Evolutionary conservation across 1,284 basidiomycete genomes (phyloP), one percentile per base, ranked within the genome.

Genomic region (Trametes hirsuta): DNA sequence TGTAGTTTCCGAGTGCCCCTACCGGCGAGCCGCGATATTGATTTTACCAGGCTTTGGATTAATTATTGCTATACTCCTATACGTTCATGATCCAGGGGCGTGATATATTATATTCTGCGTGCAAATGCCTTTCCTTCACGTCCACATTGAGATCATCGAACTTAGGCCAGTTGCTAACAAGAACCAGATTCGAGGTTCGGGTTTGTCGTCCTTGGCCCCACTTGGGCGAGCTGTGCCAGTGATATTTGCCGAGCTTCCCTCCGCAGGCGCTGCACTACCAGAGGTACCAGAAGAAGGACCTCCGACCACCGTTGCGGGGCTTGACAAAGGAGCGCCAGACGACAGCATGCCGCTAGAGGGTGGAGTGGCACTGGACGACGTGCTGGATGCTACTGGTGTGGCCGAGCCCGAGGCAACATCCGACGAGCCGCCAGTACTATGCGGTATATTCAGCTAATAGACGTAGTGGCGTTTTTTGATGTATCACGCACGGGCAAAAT

Each of bases 401-500:
- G 9, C 41, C 11, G 34, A 40, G 42, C 30, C 30, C 5, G 30
- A 30, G 8, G 30, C 30, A 30, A 30, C 30, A 8, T 51, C 51
- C n/a, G 35, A 36, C 0, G 55, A 30, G 42, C 18, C 45, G n/a
- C 45, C 48, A 3, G 42, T 45, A 6, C 55, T 57, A 41, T 24
- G 25, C 12, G 11, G 6, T 2, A 4, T 30, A 4, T 5, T 45
- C 21, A 51, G 34, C 14, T 9, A 18, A 30, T 15, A 21, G 21
- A 18, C 1, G 15, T 9, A 0, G 10, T 34, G 3, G 3, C 8
- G 24, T 2, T n/a, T 41, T 6, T 12, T 22, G 12, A 15, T 36
- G 11, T 6, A 36, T 3, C 9, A 62, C 69, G 53, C 47, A 79
- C 71, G 80, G 80, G 69, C 81, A 84, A 71, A 83, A 84, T 0